Evolutionary conservation across 257 asterid species (phyloP), one percentile per base, ranked within the genome.

Genomic region (Ophiorrhiza pumila): DNA sequence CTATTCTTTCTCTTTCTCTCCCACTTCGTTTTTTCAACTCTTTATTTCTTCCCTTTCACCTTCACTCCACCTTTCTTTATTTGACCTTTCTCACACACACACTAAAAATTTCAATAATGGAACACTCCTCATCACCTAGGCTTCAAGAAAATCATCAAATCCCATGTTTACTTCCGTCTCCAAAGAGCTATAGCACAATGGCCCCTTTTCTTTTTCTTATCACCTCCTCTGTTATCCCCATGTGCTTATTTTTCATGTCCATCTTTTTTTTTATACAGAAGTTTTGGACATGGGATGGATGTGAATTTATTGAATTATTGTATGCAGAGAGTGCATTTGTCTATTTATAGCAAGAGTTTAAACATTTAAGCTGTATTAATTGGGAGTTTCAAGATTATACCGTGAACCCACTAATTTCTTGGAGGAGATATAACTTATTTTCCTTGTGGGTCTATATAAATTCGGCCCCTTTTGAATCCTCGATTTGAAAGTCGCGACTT

Each of bases 191-290:
- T n/a, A n/a, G n/a, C n/a, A n/a, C 69, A 76, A 79, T 82, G 80
- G 71, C 69, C 73, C 69, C 82, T 80, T 47, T 65, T 45, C 75
- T 79, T 71, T 50, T 73, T 49, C 74, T 68, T 55, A 42, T 70
- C 66, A 0, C 29, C 63, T 57, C 34, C 47, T 67, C 68, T 56
- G 31, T 17, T 71, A 42, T 60, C 12, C 23, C 10, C 62, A 56
- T 81, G 83, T 78, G 56, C 22, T 39, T 53, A 37, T 7, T 15
- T 46, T 7, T 25, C 27, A 27, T 64, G 29, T 11, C 31, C 13
- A 3, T 8, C 67, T 68, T 66, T 46, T 23, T 41, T 45, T 3
- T n/a, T n/a, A n/a, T n/a, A n/a, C n/a, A n/a, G n/a, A n/a, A n/a
- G n/a, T n/a, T n/a, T n/a, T n/a, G n/a, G n/a, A n/a, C n/a, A n/a